Base-by-base conservation (phyloP, 164 flowering plant species). In the Paratinospora sagittata region DNA sequence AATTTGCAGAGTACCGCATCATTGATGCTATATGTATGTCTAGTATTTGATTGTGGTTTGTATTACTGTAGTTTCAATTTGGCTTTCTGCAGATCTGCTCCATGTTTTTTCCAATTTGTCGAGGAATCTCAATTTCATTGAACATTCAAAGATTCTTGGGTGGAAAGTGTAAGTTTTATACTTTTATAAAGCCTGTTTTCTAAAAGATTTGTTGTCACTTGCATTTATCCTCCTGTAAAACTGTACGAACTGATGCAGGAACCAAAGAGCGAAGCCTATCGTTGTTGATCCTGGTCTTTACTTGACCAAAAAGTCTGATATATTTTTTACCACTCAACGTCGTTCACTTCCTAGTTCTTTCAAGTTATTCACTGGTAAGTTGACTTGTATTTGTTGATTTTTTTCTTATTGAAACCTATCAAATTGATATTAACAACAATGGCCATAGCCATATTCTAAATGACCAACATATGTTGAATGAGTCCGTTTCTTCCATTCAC, bases 201-300 rank as follows among this genome's bases (percentile, higher is more conserved):
- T 16, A 47, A 27, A 47, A 27, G 2, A n/a, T 9, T n/a, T n/a
- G 3, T 21, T 55, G 61, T 55, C 8, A 3, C 61, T 55, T 55
- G 6, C 24, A 55, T 55, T 55, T n/a, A 8, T 55, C 61, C 11
- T 63, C 9, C 37, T 8, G 49, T 65, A 14, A 12, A 34, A 34
- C 63, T 67, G 26, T 26, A 24, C 23, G 13, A 61, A n/a, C 21
- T 61, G 36, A 43, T 80, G 43, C 86, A 96, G 98, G 82, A 89
- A 83, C 77, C 91, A 88, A 71, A 89, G 98, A 79, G 97, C 88
- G 70, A 96, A 83, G 78, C 90, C 97, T 7, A 88, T 96, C 72
- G 85, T 91, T 61, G 70, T 96, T 61, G 99, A 96, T 85, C 98
- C 99, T 6, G 99, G 92, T 67, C 90, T 96, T 61, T 89, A 96